phyloP scores from a whole-genome alignment of 2,329 filamentous ascomycete genomes.

The Verticillium dahliae region DNA sequence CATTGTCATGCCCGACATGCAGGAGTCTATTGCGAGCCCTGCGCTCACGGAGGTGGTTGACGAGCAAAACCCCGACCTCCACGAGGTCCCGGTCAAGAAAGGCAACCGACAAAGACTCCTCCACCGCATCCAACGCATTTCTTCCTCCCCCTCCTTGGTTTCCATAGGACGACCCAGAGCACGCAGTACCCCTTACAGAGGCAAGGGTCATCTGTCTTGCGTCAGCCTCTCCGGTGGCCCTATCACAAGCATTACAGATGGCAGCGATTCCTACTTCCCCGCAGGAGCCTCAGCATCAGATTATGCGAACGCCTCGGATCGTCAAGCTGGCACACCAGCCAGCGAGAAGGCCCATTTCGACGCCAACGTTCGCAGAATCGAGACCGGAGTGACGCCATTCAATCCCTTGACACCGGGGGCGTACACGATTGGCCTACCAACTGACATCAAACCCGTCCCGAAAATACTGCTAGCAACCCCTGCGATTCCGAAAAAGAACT shows the following conservation, averaged over 20 bases:
- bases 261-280: constrained; percentile 17
- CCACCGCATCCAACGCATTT: constrained; percentile 71
- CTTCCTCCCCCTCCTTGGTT: constrained; percentile 69
- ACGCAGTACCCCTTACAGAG: constrained; percentile 61
- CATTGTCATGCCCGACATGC: constrained; percentile 7
- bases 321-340: constrained; percentile 30
- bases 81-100: constrained; percentile 42
- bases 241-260: constrained; percentile 20
- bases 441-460: constrained; percentile 36
- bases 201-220: constrained; percentile 44
- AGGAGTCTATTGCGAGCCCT: constrained; percentile 1
- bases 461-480: constrained; percentile 8
- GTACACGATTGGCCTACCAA: constrained; percentile 54
- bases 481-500: constrained; percentile 15
- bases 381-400: constrained; percentile 32
- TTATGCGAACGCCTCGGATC: constrained; percentile 26
- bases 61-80: constrained; percentile 15
- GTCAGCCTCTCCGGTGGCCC: constrained; percentile 41
- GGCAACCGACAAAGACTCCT: constrained; percentile 66
- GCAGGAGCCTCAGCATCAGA: constrained; percentile 19
- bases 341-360: constrained; percentile 37
- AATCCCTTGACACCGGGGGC: constrained; percentile 22
- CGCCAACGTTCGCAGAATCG: constrained; percentile 49
- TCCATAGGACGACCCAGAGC: constrained; percentile 59
- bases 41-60: constrained; percentile 14